Base-by-base conservation (phyloP, 768 basidiomycete genomes). In the Tulasnella sp. region DNA sequence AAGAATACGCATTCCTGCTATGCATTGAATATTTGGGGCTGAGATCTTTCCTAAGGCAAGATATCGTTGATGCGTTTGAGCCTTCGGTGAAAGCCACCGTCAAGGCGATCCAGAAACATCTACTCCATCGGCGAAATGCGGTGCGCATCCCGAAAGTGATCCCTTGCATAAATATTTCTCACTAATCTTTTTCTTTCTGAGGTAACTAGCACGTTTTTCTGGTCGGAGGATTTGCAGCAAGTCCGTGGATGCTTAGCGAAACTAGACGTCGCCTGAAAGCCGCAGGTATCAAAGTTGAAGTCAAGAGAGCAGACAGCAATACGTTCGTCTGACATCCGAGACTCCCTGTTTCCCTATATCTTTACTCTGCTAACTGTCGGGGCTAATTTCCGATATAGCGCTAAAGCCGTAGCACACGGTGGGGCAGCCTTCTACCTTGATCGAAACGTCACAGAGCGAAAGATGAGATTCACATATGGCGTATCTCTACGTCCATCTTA, bases 361-460 rank as follows among this genome's bases (percentile, higher is more conserved):
- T 75, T 64, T 16, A 34, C 29, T 19, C 35, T 76, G 26, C 19
- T 47, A n/a, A 3, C 44, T n/a, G n/a, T n/a, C 19, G 8, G 12
- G 9, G 6, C 3, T 5, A 7, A n/a, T 22, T 17, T 5, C 9
- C 19, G 26, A 19, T 22, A n/a, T 75, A 92, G 90, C 16, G 91
- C 91, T 19, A 93, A 93, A 79, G 91, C 91, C 3, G 90, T 92
- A 7, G 90, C 91, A 36, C 90, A 93, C 75, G 91, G 91, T 32
- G 90, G 90, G 1, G 86, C 92, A 74, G 90, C 90, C 35, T 93
- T 92, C 79, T 92, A 91, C 79, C 90, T 89, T 75, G 91, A 92
- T 76, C 91, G 92, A 74, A 88, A 91, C 75, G 91, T 93, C 71
- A 89, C 89, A 5, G 89, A 91, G 29, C 86, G 91, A 59, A 87